Evolutionary conservation across 225 moss, liverwort and hornwort species (phyloP), one percentile per base, ranked within the genome.

Genomic region (Takakia lepidozioides): DNA sequence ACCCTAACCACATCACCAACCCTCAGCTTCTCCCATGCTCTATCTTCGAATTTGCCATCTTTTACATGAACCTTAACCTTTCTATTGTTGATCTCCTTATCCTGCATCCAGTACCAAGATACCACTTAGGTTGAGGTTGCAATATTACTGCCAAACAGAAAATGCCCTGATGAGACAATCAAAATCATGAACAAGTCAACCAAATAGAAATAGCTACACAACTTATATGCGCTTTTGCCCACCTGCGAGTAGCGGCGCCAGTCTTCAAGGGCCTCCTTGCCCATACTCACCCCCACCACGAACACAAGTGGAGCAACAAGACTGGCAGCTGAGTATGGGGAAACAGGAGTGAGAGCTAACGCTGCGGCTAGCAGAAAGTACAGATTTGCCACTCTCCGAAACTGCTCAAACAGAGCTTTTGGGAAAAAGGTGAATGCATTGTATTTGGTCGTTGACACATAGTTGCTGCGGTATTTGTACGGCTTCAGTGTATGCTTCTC

Each of bases 281-380:
- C 66, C 87, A 98, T 91, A 65, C 87, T 87, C 56, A 98, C 98
- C 17, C 98, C 98, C 10, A 98, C 87, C 25, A 98, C 98, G 54
- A 98, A 91, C 58, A 85, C 83, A 46, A 98, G 85, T 4, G 98
- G 98, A 34, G 83, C 82, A 62, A 98, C 91, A 53, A 78, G 49
- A 70, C 77, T 78, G 29, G 57, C 24, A 7, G 77, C 19, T n/a
- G 70, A 40, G 28, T 64, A 83, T 22, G 73, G 82, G 23, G 68
- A 63, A 3, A 77, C 73, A 6, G 64, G 48, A 19, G 77, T 77
- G 29, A 83, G 70, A 48, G 82, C 57, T 25, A 83, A 57, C 8
- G 64, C 78, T 22, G 82, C 82, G 30, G 78, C 56, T 5, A 74
- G 59, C 21, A 83, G 82, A 55, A 77, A 83, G 50, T 83, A 83